phyloP scores from a whole-genome alignment of 352 stramenopile species.

The Hyphochytrium catenoides region DNA sequence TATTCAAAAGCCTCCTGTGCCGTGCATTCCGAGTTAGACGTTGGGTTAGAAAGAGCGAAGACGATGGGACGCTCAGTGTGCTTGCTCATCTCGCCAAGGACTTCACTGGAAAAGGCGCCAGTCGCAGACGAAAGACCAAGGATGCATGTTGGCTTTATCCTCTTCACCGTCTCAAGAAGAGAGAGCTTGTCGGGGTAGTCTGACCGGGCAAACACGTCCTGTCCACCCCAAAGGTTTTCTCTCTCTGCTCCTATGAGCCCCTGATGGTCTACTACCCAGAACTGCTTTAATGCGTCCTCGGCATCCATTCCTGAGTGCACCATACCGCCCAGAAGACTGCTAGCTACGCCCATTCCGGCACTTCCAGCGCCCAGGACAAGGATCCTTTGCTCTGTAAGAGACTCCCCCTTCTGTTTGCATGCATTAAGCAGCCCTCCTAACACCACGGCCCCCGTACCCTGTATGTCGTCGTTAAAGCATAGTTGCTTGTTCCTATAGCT shows the following conservation, averaged over 20 bases:
- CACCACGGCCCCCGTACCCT: slow-evolving; percentile 84
- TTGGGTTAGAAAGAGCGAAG: slow-evolving; percentile 90
- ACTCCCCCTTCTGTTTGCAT: slow-evolving; percentile 32
- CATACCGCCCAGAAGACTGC: slow-evolving; percentile 67
- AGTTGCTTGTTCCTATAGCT: slow-evolving; percentile 80
- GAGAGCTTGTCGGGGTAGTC: slow-evolving; percentile 38
- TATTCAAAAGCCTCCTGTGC: slow-evolving; percentile 86
- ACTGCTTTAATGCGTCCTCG: slow-evolving; percentile 34
- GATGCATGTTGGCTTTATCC: slow-evolving; percentile 77
- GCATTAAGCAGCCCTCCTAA: slow-evolving; percentile 60
- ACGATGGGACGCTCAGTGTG: slow-evolving; percentile 74
- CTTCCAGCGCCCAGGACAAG: slow-evolving; percentile 79
- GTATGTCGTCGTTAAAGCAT: slow-evolving; percentile 96
- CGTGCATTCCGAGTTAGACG: slow-evolving; percentile 82
- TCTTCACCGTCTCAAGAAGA: slow-evolving; percentile 52
- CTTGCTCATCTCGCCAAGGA: slow-evolving; percentile 59
- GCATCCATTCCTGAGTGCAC: slow-evolving; percentile 40
- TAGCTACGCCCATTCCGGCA: slow-evolving; percentile 79
- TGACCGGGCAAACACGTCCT: slow-evolving; percentile 42
- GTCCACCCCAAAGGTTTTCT: slow-evolving; percentile 27
- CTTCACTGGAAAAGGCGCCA: slow-evolving; percentile 58
- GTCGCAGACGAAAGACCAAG: slow-evolving; percentile 68
- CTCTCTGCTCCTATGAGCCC: slow-evolving; percentile 27
- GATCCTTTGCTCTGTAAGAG: slow-evolving; percentile 79
- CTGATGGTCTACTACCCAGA: slow-evolving; percentile 52